phyloP scores from a whole-genome alignment of 768 basidiomycete species.

The Hypholoma fasciculare region DNA sequence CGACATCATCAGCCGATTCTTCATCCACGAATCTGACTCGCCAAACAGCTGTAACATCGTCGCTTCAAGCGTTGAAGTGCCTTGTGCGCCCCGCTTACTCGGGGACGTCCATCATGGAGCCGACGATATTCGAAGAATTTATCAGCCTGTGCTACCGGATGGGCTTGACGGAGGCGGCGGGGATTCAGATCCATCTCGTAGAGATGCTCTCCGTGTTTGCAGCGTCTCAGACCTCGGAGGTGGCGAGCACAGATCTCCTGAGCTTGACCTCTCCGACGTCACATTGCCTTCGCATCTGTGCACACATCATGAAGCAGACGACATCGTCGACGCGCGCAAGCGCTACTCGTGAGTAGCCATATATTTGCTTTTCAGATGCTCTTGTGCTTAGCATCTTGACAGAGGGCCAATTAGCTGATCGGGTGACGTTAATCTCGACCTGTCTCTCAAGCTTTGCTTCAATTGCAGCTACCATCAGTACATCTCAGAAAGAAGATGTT shows the following conservation, averaged over 20 bases:
- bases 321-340: conserved; percentile 56
- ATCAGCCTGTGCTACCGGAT: conserved; percentile 86
- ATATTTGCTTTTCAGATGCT: not conserved
- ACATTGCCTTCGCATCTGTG: conserved; percentile 83
- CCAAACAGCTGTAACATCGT: conserved; percentile 52
- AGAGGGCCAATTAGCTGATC: conserved; percentile 57
- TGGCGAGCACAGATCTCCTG: conserved; percentile 29
- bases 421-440: conserved; percentile 62
- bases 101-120: conserved; percentile 79
- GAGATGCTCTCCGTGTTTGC: conserved; percentile 68
- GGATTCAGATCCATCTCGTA: conserved; percentile 69
- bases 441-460: conserved; percentile 63
- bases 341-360: conserved; percentile 44
- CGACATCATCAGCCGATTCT: conserved; percentile 61
- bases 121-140: conserved; percentile 87
- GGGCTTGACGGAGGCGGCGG: conserved; percentile 81
- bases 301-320: conserved; percentile 74
- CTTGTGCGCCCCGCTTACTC: conserved; percentile 81
- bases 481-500: conserved; percentile 68
- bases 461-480: conserved; percentile 57
- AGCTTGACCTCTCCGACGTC: conserved; percentile 46
- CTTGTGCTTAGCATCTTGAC: conserved; percentile 9
- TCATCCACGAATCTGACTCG: conserved; percentile 41
- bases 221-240: conserved; percentile 32
- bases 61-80: conserved; percentile 74